Evolutionary conservation across 2,329 filamentous ascomycete species (phyloP), one percentile per base, ranked within the genome.

Genomic region (Fusarium coicis): DNA sequence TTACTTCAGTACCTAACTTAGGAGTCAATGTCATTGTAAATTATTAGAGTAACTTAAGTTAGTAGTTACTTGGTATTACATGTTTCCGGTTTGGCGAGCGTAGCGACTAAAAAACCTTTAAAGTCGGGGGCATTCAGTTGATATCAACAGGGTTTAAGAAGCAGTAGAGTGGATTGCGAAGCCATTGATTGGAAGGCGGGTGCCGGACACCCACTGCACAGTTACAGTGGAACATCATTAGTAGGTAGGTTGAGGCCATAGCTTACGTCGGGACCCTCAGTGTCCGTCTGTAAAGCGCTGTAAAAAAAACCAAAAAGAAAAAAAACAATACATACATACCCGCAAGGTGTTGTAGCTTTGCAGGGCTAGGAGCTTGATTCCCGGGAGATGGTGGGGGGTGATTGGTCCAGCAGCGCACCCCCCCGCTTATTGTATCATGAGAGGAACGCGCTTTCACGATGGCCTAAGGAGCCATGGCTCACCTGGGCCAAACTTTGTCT

Each of bases 361-460:
- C 66, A 76, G 68, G 66, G 68, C 73, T 67, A 77, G 69, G 66
- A 73, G 66, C 68, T 77, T 67, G 74, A 64, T 44, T 70, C 69
- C 63, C 43, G 43, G 53, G 56, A 57, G 61, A 58, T 73, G 75
- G 73, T 70, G 73, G 61, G 66, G 36, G 43, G 62, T 80, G 75
- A 82, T 83, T 83, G 81, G 81, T 53, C 52, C 40, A 57, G 55
- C 53, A 23, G 49, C 26, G 55, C 61, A 63, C 75, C 76, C 79
- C 81, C 66, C 81, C 81, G 81, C 81, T 82, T 81, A 81, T 80
- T 81, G 78, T 81, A 80, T 81, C 80, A 81, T 81, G 79, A 80
- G 77, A 73, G 76, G 74, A 79, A 79, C 77, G 77, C 73, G 77
- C 66, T 66, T 69, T 70, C 58, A 69, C 66, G 66, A 69, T 70